Evolutionary conservation across 108 stramenopile species (phyloP).

Genomic region (Cyclotella choctawhatcheeana): DNA sequence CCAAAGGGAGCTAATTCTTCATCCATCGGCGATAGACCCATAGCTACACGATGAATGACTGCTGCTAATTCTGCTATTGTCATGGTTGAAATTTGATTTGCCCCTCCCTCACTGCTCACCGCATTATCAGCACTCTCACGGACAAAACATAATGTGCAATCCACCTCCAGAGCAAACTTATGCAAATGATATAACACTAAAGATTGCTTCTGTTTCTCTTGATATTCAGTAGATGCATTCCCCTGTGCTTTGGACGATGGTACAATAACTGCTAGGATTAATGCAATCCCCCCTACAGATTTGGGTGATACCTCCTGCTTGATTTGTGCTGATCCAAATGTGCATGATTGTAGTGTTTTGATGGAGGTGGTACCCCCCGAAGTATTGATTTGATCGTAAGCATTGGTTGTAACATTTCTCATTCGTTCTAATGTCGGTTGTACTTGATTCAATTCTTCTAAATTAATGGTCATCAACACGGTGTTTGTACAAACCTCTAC

Average conservation of each 20-base stretch:
- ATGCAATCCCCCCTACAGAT: not conserved
- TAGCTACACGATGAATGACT: slow-evolving; percentile 40
- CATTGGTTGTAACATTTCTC: slow-evolving; percentile 23
- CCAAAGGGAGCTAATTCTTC: not conserved
- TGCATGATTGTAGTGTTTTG: slow-evolving; percentile 16
- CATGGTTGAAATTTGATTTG: slow-evolving; percentile 13
- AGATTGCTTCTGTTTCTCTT: slow-evolving; percentile 61
- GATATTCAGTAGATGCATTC: slow-evolving; percentile 24
- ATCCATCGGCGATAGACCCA: slow-evolving; percentile 37
- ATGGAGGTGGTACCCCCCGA: not conserved
- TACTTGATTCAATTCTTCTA: slow-evolving; percentile 12
- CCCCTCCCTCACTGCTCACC: not conserved
- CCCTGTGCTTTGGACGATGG: slow-evolving; percentile 10
- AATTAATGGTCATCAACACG: slow-evolving; percentile 26
- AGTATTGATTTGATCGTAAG: not conserved
- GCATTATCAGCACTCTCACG: not conserved
- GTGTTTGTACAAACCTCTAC: slow-evolving; percentile 5
- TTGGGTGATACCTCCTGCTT: slow-evolving; percentile 13
- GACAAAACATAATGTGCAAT: slow-evolving; percentile 71
- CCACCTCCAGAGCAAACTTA: slow-evolving; percentile 65
- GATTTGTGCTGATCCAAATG: slow-evolving; percentile 30
- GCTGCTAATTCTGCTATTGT: slow-evolving; percentile 36
- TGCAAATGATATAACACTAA: slow-evolving; percentile 84
- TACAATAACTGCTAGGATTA: slow-evolving; percentile 34
- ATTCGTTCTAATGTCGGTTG: slow-evolving; percentile 36